Conservation (phyloP, 129 eudicot genomes). For the Flaveria sonorensis region DNA sequence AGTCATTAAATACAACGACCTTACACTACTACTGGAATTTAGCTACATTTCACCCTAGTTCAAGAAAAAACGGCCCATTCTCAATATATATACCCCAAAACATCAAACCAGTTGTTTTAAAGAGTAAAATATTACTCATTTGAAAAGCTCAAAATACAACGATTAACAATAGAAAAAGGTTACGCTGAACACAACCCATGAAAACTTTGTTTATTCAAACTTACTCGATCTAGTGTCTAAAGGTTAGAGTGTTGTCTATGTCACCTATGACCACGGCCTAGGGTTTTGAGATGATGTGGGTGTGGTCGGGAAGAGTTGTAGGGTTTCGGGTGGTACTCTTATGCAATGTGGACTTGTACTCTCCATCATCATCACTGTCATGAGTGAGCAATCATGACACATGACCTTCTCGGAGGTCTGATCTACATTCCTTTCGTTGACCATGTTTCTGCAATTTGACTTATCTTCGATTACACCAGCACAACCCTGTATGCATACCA, state of each 20-base stretch:
- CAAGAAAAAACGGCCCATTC: too few relatives aligned
- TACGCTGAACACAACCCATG: too few relatives aligned
- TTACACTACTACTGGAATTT: not conserved
- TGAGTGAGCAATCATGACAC: constrained; percentile 36
- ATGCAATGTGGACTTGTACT: constrained; percentile 35
- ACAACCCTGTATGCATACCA: constrained; percentile 19
- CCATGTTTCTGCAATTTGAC: constrained; percentile 12
- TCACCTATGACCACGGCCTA: constrained; percentile 20
- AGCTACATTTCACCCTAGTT: too few relatives aligned
- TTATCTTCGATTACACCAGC: constrained; percentile 24
- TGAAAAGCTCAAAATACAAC: too few relatives aligned
- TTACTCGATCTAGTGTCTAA: constrained; percentile 13
- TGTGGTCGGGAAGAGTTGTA: constrained; percentile 75
- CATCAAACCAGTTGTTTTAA: too few relatives aligned
- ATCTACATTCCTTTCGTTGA: constrained; percentile 43
- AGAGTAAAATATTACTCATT: too few relatives aligned
- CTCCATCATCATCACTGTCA: constrained; percentile 46
- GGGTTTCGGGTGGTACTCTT: constrained; percentile 70
- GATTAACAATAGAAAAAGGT: too few relatives aligned
- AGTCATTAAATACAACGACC: not conserved
- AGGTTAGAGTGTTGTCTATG: constrained; percentile 27
- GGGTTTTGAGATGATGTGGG: constrained; percentile 37
- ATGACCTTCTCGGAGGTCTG: constrained; percentile 28
- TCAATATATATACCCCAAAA: too few relatives aligned
- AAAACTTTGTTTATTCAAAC: constrained; percentile 13